Conservation (phyloP, 1,284 basidiomycete genomes). For the Wolfiporia cocos region DNA sequence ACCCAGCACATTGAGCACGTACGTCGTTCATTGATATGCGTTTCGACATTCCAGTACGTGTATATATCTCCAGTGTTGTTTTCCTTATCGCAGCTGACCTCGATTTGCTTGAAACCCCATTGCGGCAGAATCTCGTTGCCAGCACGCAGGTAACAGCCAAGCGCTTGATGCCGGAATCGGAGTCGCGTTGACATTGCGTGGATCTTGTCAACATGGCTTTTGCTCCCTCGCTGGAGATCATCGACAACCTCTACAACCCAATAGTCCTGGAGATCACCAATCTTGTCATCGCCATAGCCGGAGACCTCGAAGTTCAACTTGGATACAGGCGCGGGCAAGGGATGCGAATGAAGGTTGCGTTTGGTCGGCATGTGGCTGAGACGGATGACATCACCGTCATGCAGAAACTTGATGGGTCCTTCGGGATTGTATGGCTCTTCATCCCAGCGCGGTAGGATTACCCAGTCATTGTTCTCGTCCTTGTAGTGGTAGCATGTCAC, state of each 20-base stretch:
- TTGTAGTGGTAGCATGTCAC: conserved; percentile 99
- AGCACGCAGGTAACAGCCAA: conserved; percentile 89
- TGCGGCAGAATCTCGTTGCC: conserved; percentile 89
- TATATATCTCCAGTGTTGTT: conserved; percentile 80
- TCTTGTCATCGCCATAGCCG: conserved; percentile 83
- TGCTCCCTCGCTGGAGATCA: conserved; percentile 67
- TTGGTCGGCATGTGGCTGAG: conserved; percentile 79
- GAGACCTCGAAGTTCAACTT: conserved; percentile 92
- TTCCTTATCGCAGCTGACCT: conserved; percentile 91
- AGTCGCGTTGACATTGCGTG: conserved; percentile 89
- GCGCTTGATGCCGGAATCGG: conserved; percentile 73
- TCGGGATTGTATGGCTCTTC: conserved; percentile 60
- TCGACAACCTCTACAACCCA: conserved; percentile 96
- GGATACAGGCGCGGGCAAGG: conserved; percentile 81
- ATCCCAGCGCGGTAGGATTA: conserved; percentile 79
- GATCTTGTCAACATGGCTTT: conserved; percentile 60
- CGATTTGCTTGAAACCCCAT: conserved; percentile 99
- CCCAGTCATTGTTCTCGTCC: conserved; percentile 95
- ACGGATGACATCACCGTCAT: conserved; percentile 77
- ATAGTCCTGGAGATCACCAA: conserved; percentile 87
- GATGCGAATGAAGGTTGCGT: conserved; percentile 92
- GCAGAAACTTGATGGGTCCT: conserved; percentile 65
- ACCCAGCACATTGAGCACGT: conserved; percentile 30
- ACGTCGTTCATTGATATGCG: conserved; percentile 93
- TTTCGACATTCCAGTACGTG: conserved; percentile 98